Evolutionary conservation across 352 stramenopile genomes (phyloP).

Genomic region (Pythium sp.): DNA sequence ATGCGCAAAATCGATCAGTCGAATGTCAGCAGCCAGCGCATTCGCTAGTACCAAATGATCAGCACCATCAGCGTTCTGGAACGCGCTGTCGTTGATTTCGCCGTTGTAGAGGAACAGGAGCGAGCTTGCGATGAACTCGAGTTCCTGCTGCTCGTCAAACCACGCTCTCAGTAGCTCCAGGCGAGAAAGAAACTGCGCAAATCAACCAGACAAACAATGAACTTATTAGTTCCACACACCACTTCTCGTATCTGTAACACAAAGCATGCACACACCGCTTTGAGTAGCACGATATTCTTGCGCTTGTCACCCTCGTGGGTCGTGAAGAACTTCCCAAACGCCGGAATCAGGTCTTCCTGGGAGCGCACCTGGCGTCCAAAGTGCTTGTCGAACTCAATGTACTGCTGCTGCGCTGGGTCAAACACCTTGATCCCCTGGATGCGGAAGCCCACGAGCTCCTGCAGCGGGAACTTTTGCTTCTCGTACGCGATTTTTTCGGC

Average conservation of each 20-base stretch:
- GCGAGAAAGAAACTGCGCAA: constrained; percentile 55
- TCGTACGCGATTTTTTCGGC: constrained; percentile 90
- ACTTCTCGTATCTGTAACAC: background rate
- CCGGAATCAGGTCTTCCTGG: constrained; percentile 49
- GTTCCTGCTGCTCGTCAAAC: constrained; percentile 78
- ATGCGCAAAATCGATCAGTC: constrained; percentile 87
- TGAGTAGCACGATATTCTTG: constrained; percentile 36
- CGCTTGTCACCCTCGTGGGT: constrained; percentile 13
- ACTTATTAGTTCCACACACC: background rate
- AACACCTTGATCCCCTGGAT: constrained; percentile 94
- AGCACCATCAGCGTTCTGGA: background rate
- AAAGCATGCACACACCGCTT: constrained; percentile 29
- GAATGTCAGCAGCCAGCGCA: constrained; percentile 43
- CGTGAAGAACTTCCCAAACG: constrained; percentile 84
- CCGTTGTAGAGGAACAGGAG: constrained; percentile 95
- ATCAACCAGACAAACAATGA: background rate
- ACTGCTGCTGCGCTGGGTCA: constrained; percentile 44
- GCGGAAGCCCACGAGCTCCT: constrained; percentile 90
- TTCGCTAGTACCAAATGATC: constrained; percentile 10
- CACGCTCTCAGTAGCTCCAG: constrained; percentile 62
- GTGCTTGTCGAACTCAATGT: constrained; percentile 85
- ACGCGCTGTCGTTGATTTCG: constrained; percentile 15
- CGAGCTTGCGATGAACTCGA: constrained; percentile 93
- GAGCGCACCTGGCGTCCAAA: constrained; percentile 72
- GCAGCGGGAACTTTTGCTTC: constrained; percentile 90